A percentile compares a stretch with the other conserved stretches of the same genome.
Evolutionary conservation across 345 rosid species (phyloP).

Genomic region (Eutrema yunnanense): DNA sequence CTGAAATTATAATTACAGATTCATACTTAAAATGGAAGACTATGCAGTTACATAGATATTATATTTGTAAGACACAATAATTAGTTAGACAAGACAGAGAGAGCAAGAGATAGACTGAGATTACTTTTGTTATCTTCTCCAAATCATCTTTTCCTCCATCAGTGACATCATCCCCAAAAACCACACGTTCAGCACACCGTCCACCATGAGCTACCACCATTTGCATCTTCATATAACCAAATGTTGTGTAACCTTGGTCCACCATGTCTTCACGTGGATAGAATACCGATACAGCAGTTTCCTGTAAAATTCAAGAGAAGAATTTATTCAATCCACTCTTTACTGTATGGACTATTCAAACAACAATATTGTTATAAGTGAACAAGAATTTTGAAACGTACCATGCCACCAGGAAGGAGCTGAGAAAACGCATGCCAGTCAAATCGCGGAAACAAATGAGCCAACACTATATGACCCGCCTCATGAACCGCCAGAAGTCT

Average conservation of each 20-base stretch:
- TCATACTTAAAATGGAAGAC: background rate
- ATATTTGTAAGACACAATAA: background rate
- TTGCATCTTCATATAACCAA: conserved; percentile 99
- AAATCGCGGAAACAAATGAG: conserved; percentile 93
- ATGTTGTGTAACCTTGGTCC: conserved; percentile 92
- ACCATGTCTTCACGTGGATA: conserved; percentile 94
- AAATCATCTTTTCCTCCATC: conserved; percentile 96
- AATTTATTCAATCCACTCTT: background rate
- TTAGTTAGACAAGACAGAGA: background rate
- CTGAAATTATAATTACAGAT: conserved; percentile 37
- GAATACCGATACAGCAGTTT: conserved; percentile 92
- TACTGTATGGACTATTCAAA: background rate
- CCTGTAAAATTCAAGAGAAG: conserved; percentile 38
- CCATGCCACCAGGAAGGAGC: conserved; percentile 99
- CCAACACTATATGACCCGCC: conserved; percentile 89
- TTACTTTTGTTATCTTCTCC: conserved; percentile 86
- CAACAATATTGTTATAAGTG: background rate
- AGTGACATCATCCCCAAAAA: conserved; percentile 79
- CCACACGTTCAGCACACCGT: conserved; percentile 81
- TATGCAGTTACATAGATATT: background rate
- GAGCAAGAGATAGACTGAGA: background rate
- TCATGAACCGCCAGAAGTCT: conserved; percentile 89
- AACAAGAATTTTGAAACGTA: conserved; percentile 16
- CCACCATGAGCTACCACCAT: conserved; percentile 99
- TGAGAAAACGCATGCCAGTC: conserved; percentile 99